Base-by-base conservation (phyloP, 164 flowering plant genomes). In the Liquidambar formosana region DNA sequence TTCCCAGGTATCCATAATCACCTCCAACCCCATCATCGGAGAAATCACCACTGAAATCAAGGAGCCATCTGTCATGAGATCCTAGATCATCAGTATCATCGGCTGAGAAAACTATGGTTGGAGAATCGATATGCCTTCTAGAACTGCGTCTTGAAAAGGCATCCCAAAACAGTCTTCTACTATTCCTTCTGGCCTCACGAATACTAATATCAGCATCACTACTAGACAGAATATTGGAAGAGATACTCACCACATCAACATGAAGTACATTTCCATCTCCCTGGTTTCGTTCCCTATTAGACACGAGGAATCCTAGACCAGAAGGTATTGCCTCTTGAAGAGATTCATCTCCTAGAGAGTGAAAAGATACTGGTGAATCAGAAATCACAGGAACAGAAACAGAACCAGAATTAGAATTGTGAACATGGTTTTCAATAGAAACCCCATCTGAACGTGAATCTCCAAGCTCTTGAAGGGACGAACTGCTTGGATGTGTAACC, bases 141-240 rank as follows among this genome's bases (percentile, higher is more conserved):
- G 92, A 87, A 76, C 81, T 76, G 28, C 84, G 86, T 73, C 96
- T 85, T 73, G 94, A 87, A 73, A 90, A 88, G 54, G 95, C 89
- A 89, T 90, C 92, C 92, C 91, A 90, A 72, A 90, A 87, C 49
- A 87, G 65, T 74, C 95, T 88, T 79, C 92, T 82, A 70, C 86
- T 80, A 70, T 79, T 85, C 70, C 88, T 78, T 76, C 93, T 87
- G 58, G 77, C 81, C n/a, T 87, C 92, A 28, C 63, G 88, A 47
- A 70, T 70, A 71, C 77, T 80, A 68, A 77, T 45, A 65, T 83
- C 88, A 71, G 77, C 70, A 61, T 70, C 65, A 65, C 71, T 76
- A 73, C 73, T 63, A 57, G 87, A 72, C 51, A 80, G 72, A 65
- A 67, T 69, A 75, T 76, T 72, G 58, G 94, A 84, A 44, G 94